Base-by-base conservation (phyloP, 257 asterid genomes). In the Handroanthus guayacan region DNA sequence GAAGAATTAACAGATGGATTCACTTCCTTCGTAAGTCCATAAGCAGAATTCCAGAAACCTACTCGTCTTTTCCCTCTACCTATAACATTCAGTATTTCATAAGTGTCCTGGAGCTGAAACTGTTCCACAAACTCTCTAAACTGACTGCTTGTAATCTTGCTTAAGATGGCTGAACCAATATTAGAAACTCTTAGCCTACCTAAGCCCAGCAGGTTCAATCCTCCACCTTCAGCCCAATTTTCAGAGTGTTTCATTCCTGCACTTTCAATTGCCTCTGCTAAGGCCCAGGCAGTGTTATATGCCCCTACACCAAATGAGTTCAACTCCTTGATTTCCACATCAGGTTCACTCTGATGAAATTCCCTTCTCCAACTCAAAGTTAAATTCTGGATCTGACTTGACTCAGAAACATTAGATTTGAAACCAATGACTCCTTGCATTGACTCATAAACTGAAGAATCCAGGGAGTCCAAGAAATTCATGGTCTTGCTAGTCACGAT, bases 361-460 rank as follows among this genome's bases (percentile, higher is more conserved):
- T 83, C 87, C 45, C 65, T 77, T 68, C 61, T 84, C 89, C 83
- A 79, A 62, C 86, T 85, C 41, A 58, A 51, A 41, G 62, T 75
- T 41, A 85, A 34, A 11, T 58, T 39, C 37, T 39, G 68, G 66
- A 83, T 71, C 78, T 75, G 75, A 13, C 47, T 79, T 41, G 91
- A 79, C 2, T 47, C 47, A 31, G 80, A 77, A 65, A 83, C 48
- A 51, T 79, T 71, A 44, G 81, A 72, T 77, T 69, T 87, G 55
- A 87, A 54, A 52, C 91, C 89, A 47, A 87, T 9, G 39, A 76
- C 84, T 16, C 89, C 87, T 65, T 79, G 80, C 81, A 80, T 76
- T 54, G 79, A 54, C 58, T 79, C 87, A n/a, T 34, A 51, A 67
- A 55, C 31, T 25, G 31, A 25, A 25, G 31, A 25, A 25, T 25